Conservation (phyloP, 352 stramenopile species). For the Phytophthora multivora region DNA sequence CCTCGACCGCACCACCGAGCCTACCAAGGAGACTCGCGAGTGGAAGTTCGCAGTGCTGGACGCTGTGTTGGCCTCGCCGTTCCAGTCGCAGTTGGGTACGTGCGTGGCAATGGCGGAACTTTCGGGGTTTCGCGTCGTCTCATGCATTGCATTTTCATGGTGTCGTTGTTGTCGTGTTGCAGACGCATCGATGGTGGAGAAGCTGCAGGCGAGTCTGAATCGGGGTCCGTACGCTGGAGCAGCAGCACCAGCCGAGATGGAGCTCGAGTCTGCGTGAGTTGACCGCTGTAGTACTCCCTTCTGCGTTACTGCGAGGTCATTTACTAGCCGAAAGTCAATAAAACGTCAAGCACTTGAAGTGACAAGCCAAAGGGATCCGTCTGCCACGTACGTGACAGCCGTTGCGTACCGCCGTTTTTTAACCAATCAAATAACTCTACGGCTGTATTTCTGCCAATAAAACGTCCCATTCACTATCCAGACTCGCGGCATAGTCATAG, state of each 20-base stretch:
- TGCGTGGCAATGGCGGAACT: conserved; percentile 8
- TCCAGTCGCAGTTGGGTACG: conserved; percentile 61
- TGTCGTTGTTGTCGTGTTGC: conserved; percentile 33
- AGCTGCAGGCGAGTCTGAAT: conserved; percentile 58
- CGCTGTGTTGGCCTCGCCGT: conserved; percentile 71
- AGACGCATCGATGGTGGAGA: conserved; percentile 61
- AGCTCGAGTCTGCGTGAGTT: conserved; percentile 64
- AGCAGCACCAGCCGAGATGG: conserved; percentile 46
- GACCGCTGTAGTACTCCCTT: neutral
- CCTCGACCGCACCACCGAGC: conserved; percentile 79
- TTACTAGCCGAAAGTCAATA: neutral
- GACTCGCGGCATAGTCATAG: conserved; percentile 26
- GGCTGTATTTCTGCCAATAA: conserved; percentile 1
- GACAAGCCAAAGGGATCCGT: conserved; percentile 1
- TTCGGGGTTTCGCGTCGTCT: conserved; percentile 12
- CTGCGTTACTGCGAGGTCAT: neutral
- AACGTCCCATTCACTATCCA: neutral
- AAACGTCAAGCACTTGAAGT: conserved; percentile 5
- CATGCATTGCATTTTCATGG: conserved; percentile 18
- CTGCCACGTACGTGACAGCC: conserved; percentile 15
- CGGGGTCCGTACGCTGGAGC: conserved; percentile 71
- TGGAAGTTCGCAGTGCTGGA: conserved; percentile 91
- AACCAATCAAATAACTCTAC: neutral
- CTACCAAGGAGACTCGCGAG: conserved; percentile 83
- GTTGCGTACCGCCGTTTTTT: neutral